Conservation (phyloP, 1,139 yeast genomes). For the Geotrichum reessii region DNA sequence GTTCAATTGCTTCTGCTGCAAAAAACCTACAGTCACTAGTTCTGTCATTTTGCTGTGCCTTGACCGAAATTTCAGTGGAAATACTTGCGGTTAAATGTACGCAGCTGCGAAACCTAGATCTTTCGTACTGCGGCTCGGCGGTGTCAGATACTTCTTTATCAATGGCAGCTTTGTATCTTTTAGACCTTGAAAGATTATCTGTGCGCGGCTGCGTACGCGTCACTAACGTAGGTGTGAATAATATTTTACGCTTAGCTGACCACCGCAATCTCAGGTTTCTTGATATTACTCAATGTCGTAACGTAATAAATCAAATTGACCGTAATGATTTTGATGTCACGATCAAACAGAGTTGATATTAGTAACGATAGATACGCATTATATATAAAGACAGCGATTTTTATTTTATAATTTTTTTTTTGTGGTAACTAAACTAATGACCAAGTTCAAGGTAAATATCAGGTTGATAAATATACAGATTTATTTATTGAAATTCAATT, state of each 20-base stretch:
- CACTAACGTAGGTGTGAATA: conserved; percentile 68
- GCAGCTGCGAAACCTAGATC: conserved; percentile 46
- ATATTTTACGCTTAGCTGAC: conserved; percentile 46
- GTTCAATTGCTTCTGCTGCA: conserved; percentile 57
- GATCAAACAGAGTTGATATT: background rate
- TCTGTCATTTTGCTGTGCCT: conserved; percentile 68
- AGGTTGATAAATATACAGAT: background rate
- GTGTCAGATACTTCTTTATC: conserved; percentile 66
- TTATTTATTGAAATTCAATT: background rate
- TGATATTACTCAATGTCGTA: conserved; percentile 64
- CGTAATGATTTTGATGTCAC: background rate
- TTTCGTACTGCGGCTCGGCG: conserved; percentile 75
- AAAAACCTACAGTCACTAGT: conserved; percentile 52
- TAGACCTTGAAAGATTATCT: conserved; percentile 44
- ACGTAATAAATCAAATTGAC: conserved; percentile 23
- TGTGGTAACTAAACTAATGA: no score
- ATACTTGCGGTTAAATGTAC: conserved; percentile 62
- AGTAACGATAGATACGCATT: background rate
- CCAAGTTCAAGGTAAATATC: background rate
- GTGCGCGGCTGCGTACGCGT: conserved; percentile 70
- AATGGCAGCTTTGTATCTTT: conserved; percentile 53
- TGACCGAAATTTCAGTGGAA: conserved; percentile 63
- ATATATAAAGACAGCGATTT: background rate
- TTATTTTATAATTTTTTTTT: background rate
- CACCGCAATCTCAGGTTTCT: conserved; percentile 48